Base-by-base conservation (phyloP, 805 yeast genomes). In the Wickerhamomyces alni region DNA sequence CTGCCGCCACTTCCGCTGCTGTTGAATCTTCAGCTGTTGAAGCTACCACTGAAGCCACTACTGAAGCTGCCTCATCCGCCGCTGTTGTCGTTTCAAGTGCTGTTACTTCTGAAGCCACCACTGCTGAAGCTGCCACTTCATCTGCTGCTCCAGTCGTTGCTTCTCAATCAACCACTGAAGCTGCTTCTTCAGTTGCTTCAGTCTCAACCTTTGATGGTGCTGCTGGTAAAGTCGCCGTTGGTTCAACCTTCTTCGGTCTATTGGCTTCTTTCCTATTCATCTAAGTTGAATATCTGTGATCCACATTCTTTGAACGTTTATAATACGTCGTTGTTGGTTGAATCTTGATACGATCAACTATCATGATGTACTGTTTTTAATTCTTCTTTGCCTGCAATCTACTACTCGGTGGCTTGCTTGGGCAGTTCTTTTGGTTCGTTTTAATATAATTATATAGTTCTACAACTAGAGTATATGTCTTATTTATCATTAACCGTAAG, bases 151-250 rank as follows among this genome's bases (percentile, higher is more conserved):
- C 27, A 16, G 29, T 15, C 6, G 35, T 15, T 9, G 29, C 13
- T 7, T 15, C 18, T 11, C 7, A 28, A 4, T 15, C 29, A 15
- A 29, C 32, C 18, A 19, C 18, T 3, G 24, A 17, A 2, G n/a
- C 39, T 21, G 27, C 36, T 29, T 25, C 37, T 21, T 24, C 39
- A 30, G 17, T 36, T 29, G 24, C 27, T 31, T 8, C 19, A 39
- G 34, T 41, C 35, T 26, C 42, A 21, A 25, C 45, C 13, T 33
- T 13, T 12, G 19, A 34, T n/a, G 42, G 33, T 29, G 34, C 36
- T 22, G 39, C 40, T 15, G 34, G 35, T 24, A 18, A 29, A 29
- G 31, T 29, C 18, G 31, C 11, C 16, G 18, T n/a, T 29, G 39
- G 17, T 24, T 39, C 31, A 11, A 29, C 18, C 31, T 15, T 29